phyloP scores from a whole-genome alignment of 2,329 filamentous ascomycete species.

The Colletotrichum viniferum region DNA sequence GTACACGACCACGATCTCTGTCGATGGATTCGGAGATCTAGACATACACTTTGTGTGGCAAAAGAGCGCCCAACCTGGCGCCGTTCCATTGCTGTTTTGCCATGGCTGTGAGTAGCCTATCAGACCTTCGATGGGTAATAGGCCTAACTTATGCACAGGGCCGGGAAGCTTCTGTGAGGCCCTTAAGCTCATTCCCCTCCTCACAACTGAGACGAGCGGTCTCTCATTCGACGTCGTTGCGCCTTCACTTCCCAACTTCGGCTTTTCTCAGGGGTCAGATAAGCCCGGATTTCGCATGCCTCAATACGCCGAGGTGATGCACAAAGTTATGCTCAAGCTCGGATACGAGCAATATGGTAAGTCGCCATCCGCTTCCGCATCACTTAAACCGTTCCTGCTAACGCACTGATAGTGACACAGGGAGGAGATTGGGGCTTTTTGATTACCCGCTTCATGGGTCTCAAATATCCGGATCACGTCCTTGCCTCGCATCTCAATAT shows the following conservation, averaged over 20 bases:
- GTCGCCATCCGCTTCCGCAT: conserved; percentile 15
- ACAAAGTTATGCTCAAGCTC: conserved; percentile 72
- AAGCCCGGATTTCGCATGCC: conserved; percentile 34
- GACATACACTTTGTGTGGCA: conserved; percentile 70
- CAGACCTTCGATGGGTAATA: not conserved
- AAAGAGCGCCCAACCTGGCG: conserved; percentile 49
- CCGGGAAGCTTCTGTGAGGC: conserved; percentile 74
- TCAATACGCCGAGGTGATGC: conserved; percentile 56
- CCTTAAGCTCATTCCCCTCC: conserved; percentile 60
- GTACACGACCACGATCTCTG: conserved; percentile 53
- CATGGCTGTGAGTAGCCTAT: conserved; percentile 59
- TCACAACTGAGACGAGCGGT: conserved; percentile 37
- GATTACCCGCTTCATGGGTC: conserved; percentile 66
- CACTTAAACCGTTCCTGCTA: accelerated
- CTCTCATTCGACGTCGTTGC: conserved; percentile 61
- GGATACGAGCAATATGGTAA: conserved; percentile 66
- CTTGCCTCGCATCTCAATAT: conserved; percentile 68
- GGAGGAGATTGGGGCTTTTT: conserved; percentile 75
- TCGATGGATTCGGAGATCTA: conserved; percentile 63
- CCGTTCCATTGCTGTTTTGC: conserved; percentile 70
- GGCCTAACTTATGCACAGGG: conserved; percentile 32
- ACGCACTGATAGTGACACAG: conserved; percentile 49
- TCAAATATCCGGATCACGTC: conserved; percentile 61
- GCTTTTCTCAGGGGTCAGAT: conserved; percentile 47
- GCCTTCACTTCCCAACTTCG: conserved; percentile 60